A percentile compares a stretch with the other conserved stretches of the same genome.
Conservation (phyloP, 1,284 basidiomycete species). For the Pholiota adiposa region DNA sequence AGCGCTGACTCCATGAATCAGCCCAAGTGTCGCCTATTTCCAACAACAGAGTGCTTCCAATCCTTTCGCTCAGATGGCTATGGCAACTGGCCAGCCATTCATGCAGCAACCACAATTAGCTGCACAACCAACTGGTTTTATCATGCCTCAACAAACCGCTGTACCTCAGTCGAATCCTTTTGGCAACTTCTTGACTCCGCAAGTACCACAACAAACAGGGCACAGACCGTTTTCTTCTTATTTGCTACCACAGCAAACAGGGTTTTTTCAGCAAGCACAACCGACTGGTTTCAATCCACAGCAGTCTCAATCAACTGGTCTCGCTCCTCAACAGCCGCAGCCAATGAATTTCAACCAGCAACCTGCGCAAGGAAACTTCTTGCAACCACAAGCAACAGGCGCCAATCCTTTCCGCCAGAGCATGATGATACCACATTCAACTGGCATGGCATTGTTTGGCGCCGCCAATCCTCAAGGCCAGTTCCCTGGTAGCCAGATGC, state of each 20-base stretch:
- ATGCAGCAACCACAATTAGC: conserved; percentile 44
- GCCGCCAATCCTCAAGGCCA: conserved; percentile 26
- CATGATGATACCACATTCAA: conserved; percentile 69
- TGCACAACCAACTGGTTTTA: conserved; percentile 66
- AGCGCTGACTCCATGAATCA: conserved; percentile 29
- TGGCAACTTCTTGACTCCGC: conserved; percentile 33
- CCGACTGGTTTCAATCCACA: conserved; percentile 11
- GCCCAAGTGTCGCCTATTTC: conserved; percentile 57
- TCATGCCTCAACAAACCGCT: conserved; percentile 46
- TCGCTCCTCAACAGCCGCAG: conserved; percentile 19
- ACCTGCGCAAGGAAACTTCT: conserved; percentile 24
- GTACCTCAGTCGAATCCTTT: conserved; percentile 52
- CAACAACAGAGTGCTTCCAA: conserved; percentile 73
- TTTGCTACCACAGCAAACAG: conserved; percentile 48
- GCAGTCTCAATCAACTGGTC: conserved; percentile 20
- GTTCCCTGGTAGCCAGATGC: conserved; percentile 7
- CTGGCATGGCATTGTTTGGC: conserved; percentile 56
- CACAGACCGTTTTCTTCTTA: conserved; percentile 60
- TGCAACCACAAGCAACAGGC: conserved; percentile 68
- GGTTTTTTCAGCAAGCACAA: conserved; percentile 32
- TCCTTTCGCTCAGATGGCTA: conserved; percentile 74
- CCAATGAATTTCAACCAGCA: conserved; percentile 32
- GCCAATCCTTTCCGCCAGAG: conserved; percentile 75
- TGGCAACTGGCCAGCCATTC: conserved; percentile 52
- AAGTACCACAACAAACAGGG: conserved; percentile 46